Percentiles rank a stretch among this genome's conserved stretches.
These are phyloP conservation scores for Arabidopsis hybrid DNA, from an alignment of 441 rosid species.

Conservation along the genomic window DNA sequence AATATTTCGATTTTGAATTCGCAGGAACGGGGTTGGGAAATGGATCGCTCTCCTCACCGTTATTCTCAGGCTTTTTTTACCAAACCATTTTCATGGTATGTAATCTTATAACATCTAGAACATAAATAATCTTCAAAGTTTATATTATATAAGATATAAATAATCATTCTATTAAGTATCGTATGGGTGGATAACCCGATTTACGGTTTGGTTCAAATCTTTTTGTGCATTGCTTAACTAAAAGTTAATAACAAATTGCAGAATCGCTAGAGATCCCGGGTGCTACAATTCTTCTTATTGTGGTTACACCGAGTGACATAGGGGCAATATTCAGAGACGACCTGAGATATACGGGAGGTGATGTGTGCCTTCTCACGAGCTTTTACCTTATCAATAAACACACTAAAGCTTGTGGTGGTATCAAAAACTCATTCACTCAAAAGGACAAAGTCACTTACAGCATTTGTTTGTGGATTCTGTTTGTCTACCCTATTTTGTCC, in stretches of 20 bases:
- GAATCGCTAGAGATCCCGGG: conserved; percentile 17
- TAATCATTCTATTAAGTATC: too few relatives aligned
- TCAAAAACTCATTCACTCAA: conserved; percentile 30
- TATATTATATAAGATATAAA: too few relatives aligned
- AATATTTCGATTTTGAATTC: background rate
- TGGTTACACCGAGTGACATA: background rate
- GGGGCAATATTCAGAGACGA: background rate
- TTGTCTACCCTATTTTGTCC: background rate
- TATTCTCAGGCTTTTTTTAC: conserved; percentile 21
- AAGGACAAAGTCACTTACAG: conserved; percentile 27
- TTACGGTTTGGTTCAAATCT: too few relatives aligned
- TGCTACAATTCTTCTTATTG: conserved; percentile 27
- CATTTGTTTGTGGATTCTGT: conserved; percentile 5
- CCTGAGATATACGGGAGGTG: background rate
- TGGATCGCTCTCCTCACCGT: conserved; percentile 25
- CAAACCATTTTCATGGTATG: conserved; percentile 28
- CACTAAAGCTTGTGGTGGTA: conserved; percentile 28
- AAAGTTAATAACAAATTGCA: conserved; percentile 1
- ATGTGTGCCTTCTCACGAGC: background rate
- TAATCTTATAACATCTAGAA: background rate
- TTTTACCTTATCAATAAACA: background rate
- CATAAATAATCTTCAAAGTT: too few relatives aligned
- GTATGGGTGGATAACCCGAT: too few relatives aligned
- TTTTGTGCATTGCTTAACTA: background rate
- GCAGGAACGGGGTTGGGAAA: conserved; percentile 13